Percentiles rank a stretch among this genome's conserved stretches.
Evolutionary conservation across 1,139 yeast species (phyloP).

Genomic region (Hemisphaericaspora xylanilytica): DNA sequence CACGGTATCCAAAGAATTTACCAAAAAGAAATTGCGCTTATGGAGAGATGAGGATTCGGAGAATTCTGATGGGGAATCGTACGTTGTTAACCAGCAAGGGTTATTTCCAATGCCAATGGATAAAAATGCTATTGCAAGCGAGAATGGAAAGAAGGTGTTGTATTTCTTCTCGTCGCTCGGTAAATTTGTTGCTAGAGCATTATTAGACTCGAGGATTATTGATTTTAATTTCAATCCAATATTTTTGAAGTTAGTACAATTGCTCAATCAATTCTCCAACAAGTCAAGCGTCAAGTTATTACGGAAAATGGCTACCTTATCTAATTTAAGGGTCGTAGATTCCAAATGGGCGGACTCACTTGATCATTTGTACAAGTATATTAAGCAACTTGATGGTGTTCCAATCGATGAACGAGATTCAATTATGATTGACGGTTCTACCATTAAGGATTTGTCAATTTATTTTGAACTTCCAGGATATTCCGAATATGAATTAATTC

Average conservation of each 20-base stretch:
- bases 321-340: slow-evolving; percentile 56
- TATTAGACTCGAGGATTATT: slow-evolving; percentile 80
- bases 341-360: slow-evolving; percentile 60
- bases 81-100: slow-evolving; percentile 47
- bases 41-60: slow-evolving; percentile 61
- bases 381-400: slow-evolving; percentile 24
- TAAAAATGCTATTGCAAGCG: slow-evolving; percentile 23
- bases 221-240: slow-evolving; percentile 76
- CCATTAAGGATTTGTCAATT: slow-evolving; percentile 57
- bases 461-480: slow-evolving; percentile 68
- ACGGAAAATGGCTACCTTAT: slow-evolving; percentile 33
- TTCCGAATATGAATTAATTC: slow-evolving; percentile 55
- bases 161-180: slow-evolving; percentile 70
- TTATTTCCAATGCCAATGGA: slow-evolving; percentile 73
- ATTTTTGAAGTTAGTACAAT: slow-evolving; percentile 55
- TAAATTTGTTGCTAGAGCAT: slow-evolving; percentile 79
- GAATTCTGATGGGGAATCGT: slow-evolving; percentile 30
- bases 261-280: slow-evolving; percentile 20
- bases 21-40: slow-evolving; percentile 52
- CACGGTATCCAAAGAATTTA: slow-evolving; percentile 68
- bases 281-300: slow-evolving; percentile 18
- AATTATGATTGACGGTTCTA: slow-evolving; percentile 39
- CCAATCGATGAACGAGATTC: slow-evolving; percentile 18
- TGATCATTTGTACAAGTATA: slow-evolving; percentile 46
- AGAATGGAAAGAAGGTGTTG: slow-evolving; percentile 44